Evolutionary conservation across 2,329 filamentous ascomycete genomes (phyloP), one percentile per base, ranked within the genome.

Genomic region (Escovopsis sp.): DNA sequence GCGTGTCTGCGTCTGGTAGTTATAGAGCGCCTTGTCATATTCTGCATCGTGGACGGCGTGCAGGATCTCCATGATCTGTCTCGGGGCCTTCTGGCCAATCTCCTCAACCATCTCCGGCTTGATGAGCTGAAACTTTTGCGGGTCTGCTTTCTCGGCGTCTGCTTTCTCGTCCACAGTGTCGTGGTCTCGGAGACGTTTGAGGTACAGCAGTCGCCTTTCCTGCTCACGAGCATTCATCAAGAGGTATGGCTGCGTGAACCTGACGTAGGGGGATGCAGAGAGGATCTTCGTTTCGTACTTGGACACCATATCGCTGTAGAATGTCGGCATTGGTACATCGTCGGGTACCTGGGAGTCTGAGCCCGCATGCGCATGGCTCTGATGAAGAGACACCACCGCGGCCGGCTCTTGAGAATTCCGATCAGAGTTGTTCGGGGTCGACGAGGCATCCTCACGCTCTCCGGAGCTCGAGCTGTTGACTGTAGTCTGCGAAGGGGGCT

Each of bases 21-120:
- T 87, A 61, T 95, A 85, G 32, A 93, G 65, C 2, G 89, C 88
- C 61, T 91, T 94, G 58, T 98, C 88, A 53, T 96, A 95, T 59
- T 98, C 91, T 2, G 88, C 88, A 57, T 95, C 86, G 59, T 96
- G 88, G 11, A 95, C 88, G 19, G 91, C 91, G 57, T 91, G 87
- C 6, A 98, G 66, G 39, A 96, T 86, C 53, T 96, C 89, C 65
- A 88, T 87, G 30, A 95, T 85, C 55, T 94, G 86, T 37, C 78
- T 77, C 0, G 88, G 85, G 4, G 85, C 83, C 51, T 81, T 80
- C 42, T 85, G 80, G 1, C 85, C 78, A 38, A 86, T 79, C 45
- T 82, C 75, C 52, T 94, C 85, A 0, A 98, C 84, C 88, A 96
- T 96, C 52, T 94, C 85, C 1, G 91, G 89, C 47, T 84, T 85